A percentile compares a stretch with the other conserved stretches of the same genome.
Conservation (phyloP, 176 grass and related monocot genomes). For the Tuctoria greenei region DNA sequence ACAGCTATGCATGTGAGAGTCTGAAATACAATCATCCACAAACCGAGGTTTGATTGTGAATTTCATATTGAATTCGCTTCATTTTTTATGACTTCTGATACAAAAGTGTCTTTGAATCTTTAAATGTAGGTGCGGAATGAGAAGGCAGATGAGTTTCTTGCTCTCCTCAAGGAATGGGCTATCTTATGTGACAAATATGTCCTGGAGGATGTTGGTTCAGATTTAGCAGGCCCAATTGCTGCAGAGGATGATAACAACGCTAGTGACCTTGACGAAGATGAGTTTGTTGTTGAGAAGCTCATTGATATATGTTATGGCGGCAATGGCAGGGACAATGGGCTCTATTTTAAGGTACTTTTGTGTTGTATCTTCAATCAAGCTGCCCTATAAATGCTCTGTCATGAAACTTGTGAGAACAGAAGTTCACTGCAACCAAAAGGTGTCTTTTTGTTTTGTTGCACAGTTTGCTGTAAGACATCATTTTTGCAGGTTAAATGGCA, state of each 20-base stretch:
- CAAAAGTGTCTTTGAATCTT: neutral
- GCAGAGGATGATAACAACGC: constrained; percentile 27
- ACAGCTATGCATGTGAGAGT: constrained; percentile 63
- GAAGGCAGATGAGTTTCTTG: constrained; percentile 73
- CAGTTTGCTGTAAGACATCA: neutral
- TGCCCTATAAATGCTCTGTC: no score
- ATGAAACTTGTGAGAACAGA: no score
- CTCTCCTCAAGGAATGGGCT: constrained; percentile 63
- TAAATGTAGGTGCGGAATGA: constrained; percentile 62
- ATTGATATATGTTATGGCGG: constrained; percentile 64
- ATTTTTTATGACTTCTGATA: neutral
- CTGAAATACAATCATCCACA: constrained; percentile 72
- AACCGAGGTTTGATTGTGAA: constrained; percentile 64
- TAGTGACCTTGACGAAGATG: constrained; percentile 51
- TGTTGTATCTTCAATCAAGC: neutral
- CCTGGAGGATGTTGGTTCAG: neutral
- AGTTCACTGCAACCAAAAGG: no score
- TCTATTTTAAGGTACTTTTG: constrained; percentile 65
- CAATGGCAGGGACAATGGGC: constrained; percentile 35
- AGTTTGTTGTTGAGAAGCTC: constrained; percentile 63
- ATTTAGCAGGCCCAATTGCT: constrained; percentile 22
- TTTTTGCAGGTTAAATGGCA: constrained; percentile 82
- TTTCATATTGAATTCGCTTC: neutral
- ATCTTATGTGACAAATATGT: constrained; percentile 48
- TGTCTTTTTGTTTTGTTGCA: no score